Percentiles rank a stretch among this genome's conserved stretches.
phyloP scores from a whole-genome alignment of 164 flowering plant species.

The Litsea cubeba region DNA sequence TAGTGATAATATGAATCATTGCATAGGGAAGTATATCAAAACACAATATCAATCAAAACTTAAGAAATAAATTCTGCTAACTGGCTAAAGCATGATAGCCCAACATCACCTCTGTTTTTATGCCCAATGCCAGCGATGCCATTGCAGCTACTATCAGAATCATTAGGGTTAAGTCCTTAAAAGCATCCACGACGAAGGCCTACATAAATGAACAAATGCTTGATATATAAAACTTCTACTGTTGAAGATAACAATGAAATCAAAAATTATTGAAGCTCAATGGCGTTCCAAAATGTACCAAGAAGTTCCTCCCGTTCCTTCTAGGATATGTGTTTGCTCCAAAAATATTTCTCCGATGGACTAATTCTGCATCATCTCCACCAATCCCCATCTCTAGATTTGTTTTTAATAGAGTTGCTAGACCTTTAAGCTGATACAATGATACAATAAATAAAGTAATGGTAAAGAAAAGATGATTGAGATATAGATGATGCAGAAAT shows the following conservation, averaged over 20 bases:
- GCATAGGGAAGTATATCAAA: not conserved
- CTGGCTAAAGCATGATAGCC: not conserved
- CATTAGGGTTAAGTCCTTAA: conserved; percentile 85
- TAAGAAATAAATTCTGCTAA: not conserved
- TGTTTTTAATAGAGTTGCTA: conserved; percentile 58
- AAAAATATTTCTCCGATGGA: conserved; percentile 54
- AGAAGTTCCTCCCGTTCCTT: conserved; percentile 75
- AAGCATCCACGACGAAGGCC: conserved; percentile 94
- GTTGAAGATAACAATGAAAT: not conserved
- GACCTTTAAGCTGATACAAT: conserved; percentile 50
- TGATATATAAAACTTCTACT: not conserved
- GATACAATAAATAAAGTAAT: too few relatives aligned
- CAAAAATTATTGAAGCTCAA: not conserved
- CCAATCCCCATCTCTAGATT: conserved; percentile 66
- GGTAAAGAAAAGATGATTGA: too few relatives aligned
- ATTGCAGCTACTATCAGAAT: conserved; percentile 93
- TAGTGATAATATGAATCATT: too few relatives aligned
- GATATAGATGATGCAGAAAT: not conserved
- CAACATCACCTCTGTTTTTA: conserved; percentile 79
- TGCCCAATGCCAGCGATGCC: conserved; percentile 83
- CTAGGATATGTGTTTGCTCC: conserved; percentile 92
- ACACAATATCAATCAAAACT: not conserved
- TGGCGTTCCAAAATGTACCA: conserved; percentile 35
- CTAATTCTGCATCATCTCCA: conserved; percentile 71
- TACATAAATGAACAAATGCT: conserved; percentile 12